phyloP scores from a whole-genome alignment of 257 asterid species.

The Parsonsia alboflavescens region DNA sequence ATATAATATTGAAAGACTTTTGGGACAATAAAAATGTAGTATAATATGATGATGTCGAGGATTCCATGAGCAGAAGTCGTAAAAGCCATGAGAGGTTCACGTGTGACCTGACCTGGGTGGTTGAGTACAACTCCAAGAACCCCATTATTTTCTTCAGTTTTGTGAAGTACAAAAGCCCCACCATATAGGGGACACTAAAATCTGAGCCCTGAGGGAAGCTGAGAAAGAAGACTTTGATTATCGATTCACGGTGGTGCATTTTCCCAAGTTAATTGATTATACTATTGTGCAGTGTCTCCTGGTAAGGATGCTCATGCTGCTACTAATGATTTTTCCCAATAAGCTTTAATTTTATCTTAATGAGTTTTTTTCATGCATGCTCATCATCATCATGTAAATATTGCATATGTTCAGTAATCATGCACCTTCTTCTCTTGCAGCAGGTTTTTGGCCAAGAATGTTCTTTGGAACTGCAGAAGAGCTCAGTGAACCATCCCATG shows the following conservation, averaged over 20 bases:
- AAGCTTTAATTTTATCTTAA: not conserved
- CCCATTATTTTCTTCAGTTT: slow-evolving; percentile 1
- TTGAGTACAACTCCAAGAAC: slow-evolving; percentile 22
- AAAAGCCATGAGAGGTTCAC: slow-evolving; percentile 55
- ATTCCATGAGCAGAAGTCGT: slow-evolving; percentile 18
- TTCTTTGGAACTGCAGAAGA: slow-evolving; percentile 1
- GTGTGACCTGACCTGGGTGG: slow-evolving; percentile 52
- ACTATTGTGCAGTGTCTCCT: slow-evolving; percentile 8
- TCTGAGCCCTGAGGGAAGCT: not conserved
- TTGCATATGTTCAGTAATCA: not conserved
- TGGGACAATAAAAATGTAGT: not conserved
- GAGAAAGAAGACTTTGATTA: slow-evolving; percentile 16
- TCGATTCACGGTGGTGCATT: not conserved
- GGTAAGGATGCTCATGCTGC: not conserved
- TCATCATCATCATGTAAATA: no score
- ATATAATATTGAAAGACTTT: no score
- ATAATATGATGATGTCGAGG: slow-evolving; percentile 23
- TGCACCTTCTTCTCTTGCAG: not conserved
- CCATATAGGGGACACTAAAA: slow-evolving; percentile 31
- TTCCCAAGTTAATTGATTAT: not conserved
- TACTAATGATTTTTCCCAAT: not conserved
- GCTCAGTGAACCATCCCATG: not conserved
- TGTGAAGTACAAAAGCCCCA: slow-evolving; percentile 24
- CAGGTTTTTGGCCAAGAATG: slow-evolving; percentile 7
- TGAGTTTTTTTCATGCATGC: no score